Base-by-base conservation (phyloP, 345 rosid genomes). In the Euphorbia pulcherrima region DNA sequence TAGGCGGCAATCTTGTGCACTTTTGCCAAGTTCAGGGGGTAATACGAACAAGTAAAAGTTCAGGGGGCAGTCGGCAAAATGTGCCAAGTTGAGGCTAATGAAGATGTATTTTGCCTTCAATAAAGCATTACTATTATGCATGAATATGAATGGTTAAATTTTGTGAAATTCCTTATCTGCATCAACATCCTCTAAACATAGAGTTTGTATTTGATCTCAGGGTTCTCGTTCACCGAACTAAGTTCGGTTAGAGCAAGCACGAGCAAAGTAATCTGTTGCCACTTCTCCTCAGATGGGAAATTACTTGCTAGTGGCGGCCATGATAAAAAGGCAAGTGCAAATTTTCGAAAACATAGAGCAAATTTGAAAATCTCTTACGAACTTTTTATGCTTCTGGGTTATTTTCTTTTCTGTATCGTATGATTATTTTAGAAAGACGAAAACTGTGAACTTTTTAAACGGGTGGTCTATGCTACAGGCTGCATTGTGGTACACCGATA, bases 281-380 rank as follows among this genome's bases (percentile, higher is more conserved):
- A 94, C 79, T 94, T 94, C 83, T 94, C 99, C 47, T 91, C 97
- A 7, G 96, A 94, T 76, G 99, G 99, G 26, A 91, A 91, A 82
- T 72, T 88, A 77, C 94, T 94, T 76, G 99, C 97, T 64, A 94
- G 88, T 76, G 96, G 96, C 29, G 99, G 99, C 69, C 97, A 89
- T 78, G 99, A 94, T 81, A 94, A 91, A 76, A 93, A 89, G 91
- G 98, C 87, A 70, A 74, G 78, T 68, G 26, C 52, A 9, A 51
- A 65, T 20, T 12, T 2, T 39, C 20, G 48, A 40, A 3, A 14
- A 30, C 28, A 37, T 12, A 35, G 11, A 2, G 46, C 58, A 30
- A n/a, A n/a, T 7, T 14, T 55, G 29, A 23, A 56, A 41, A 18
- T 67, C 51, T 40, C 24, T 28, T 8, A 11, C 21, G 29, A 54